Conservation (phyloP, 1,139 yeast genomes). For the Hyphopichia khmerensis region DNA sequence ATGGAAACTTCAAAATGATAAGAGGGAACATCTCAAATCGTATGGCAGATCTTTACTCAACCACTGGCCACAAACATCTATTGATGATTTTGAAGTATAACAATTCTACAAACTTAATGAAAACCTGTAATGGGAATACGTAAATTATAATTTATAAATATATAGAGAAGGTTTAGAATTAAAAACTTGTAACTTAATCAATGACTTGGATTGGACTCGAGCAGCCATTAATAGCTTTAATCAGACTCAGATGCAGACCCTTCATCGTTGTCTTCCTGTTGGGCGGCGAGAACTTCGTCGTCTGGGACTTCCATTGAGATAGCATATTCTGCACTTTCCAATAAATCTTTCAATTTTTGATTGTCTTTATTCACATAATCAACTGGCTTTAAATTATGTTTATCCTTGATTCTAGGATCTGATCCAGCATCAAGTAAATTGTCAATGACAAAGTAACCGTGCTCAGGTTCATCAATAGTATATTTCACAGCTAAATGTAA, state of each 20-base stretch:
- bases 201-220: too few relatives aligned
- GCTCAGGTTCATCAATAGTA: conserved; percentile 76
- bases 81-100: conserved; percentile 29
- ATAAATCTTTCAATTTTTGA: conserved; percentile 52
- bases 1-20: neutral
- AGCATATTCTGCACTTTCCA: conserved; percentile 85
- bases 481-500: conserved; percentile 82
- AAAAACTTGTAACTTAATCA: neutral
- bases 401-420: conserved; percentile 58
- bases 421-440: conserved; percentile 91
- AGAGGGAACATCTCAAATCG: conserved; percentile 23
- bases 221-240: conserved; percentile 7
- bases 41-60: conserved; percentile 21
- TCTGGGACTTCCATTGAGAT: conserved; percentile 37
- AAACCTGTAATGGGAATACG: neutral
- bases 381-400: conserved; percentile 61
- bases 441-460: conserved; percentile 76
- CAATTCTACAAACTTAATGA: too few relatives aligned
- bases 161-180: conserved; percentile 4
- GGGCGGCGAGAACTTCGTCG: conserved; percentile 24
- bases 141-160: conserved; percentile 4
- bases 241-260: conserved; percentile 40
- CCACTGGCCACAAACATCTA: conserved; percentile 30
- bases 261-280: conserved; percentile 20
- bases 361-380: conserved; percentile 61